Base-by-base conservation (phyloP, 2,329 filamentous ascomycete genomes). In the Aspergillus pseudoglaucus region DNA sequence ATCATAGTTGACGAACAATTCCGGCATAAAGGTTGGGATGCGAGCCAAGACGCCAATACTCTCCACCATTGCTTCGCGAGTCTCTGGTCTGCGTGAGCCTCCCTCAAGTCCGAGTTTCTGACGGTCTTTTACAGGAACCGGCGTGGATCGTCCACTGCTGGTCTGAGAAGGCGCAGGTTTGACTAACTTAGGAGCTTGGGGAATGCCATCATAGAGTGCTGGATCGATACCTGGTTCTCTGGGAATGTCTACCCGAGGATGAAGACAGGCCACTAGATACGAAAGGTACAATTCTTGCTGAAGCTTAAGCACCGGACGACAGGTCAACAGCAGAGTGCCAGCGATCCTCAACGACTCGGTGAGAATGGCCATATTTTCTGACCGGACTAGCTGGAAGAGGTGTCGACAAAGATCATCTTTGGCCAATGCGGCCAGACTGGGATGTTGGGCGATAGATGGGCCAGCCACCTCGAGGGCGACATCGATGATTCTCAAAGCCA, bases 1-100 rank as follows among this genome's bases (percentile, higher is more conserved):
- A 67, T 98, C 93, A 64, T 97, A 98, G 68, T 98, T 98, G 69
- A 97, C 83, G 64, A 96, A 98, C 6, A 98, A 77, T 67, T 98
- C 94, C 9, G 87, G 83, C 82, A 97, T 90, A 63, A 94, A 98
- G 38, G 84, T 90, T 0, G 93, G 90, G 75, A 98, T 95, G 38
- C 94, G 81, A 33, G 90, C 88, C 50, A 98, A 75, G 47, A 91
- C 90, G 32, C 91, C 90, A 40, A 98, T 85, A 58, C 88, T 95
- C 71, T 98, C 93, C 4, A 98, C 89, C 93, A 98, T 98, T 27
- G 93, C 90, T 74, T 98, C 93, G 57, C 93, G 81, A 25, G 93
- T 90, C 68, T 98, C 94, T 3, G 93, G 93, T 65, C 94, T 95
- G 53, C 93, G 81, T 32, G 88, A 82, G 7, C 91, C 90, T 1